Percentiles rank a stretch among this genome's conserved stretches.
Conservation (phyloP, 2,329 filamentous ascomycete species). For the Coccinonectria pachysandricola region DNA sequence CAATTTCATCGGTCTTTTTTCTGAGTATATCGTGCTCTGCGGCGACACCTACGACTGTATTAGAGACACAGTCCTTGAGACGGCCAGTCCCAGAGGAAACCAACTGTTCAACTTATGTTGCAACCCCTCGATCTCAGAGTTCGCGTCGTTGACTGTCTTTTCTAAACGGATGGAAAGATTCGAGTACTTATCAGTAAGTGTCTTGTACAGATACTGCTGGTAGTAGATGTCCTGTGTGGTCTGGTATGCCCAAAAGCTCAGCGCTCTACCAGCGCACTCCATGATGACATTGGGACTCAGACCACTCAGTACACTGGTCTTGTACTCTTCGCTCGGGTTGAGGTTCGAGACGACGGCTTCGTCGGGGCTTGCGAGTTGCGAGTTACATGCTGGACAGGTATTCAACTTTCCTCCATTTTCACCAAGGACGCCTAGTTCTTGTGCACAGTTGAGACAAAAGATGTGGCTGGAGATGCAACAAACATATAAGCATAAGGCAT, state of each 20-base stretch:
- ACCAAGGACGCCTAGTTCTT: constrained; percentile 49
- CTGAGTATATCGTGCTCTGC: constrained; percentile 52
- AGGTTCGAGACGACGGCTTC: constrained; percentile 64
- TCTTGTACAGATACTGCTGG: constrained; percentile 64
- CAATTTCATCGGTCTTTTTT: constrained; percentile 63
- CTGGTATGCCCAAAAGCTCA: constrained; percentile 84
- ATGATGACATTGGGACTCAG: constrained; percentile 72
- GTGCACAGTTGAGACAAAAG: constrained; percentile 70
- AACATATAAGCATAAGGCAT: too few relatives aligned
- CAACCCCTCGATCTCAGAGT: constrained; percentile 57
- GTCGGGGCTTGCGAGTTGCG: constrained; percentile 57
- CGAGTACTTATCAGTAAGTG: constrained; percentile 61
- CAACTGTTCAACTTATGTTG: constrained; percentile 54
- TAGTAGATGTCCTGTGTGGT: constrained; percentile 73
- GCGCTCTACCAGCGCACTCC: constrained; percentile 70
- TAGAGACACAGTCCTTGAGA: constrained; percentile 1
- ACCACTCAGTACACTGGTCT: constrained; percentile 75
- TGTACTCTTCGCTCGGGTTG: constrained; percentile 79
- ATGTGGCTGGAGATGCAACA: too few relatives aligned
- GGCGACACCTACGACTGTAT: constrained; percentile 36
- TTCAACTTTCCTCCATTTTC: constrained; percentile 25
- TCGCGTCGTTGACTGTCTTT: constrained; percentile 64
- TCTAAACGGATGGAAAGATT: constrained; percentile 57
- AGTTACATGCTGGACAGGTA: constrained; percentile 66
- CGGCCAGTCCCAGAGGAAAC: constrained; percentile 9